Conservation (phyloP, 805 yeast genomes). For the Wickerhamomyces canadensis region DNA sequence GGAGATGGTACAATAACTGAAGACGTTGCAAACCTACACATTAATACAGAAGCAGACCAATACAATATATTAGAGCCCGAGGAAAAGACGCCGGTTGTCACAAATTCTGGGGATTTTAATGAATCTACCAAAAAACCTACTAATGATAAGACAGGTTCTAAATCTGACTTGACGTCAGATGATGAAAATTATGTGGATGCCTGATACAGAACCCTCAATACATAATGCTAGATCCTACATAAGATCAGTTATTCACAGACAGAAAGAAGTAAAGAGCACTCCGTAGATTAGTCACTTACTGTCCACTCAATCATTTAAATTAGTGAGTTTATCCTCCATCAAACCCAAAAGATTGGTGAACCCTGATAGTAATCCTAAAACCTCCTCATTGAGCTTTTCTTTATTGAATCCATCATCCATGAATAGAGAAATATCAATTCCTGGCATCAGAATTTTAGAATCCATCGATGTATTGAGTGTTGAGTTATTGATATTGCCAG, state of each 20-base stretch:
- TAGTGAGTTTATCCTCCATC: constrained; percentile 26
- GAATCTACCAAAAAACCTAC: neutral
- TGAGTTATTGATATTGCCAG: neutral
- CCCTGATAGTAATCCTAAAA: constrained; percentile 17
- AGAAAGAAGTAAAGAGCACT: neutral
- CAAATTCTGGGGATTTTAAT: neutral
- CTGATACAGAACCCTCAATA: too few species aligned
- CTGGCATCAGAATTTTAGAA: constrained; percentile 5
- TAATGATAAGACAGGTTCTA: neutral
- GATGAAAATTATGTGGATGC: neutral
- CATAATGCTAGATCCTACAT: too few species aligned
- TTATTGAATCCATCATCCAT: constrained; percentile 18
- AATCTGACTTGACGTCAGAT: neutral
- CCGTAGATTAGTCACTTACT: neutral
- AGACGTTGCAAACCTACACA: constrained; percentile 7
- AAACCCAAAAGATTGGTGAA: constrained; percentile 22
- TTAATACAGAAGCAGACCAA: constrained; percentile 11
- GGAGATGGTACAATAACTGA: constrained; percentile 1
- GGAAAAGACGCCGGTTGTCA: constrained; percentile 9
- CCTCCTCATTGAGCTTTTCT: constrained; percentile 23
- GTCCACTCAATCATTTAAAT: constrained; percentile 15
- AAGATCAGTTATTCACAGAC: neutral
- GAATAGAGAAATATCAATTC: constrained; percentile 17
- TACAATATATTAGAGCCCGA: constrained; percentile 11
- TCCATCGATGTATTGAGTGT: neutral